Evolutionary conservation across 352 stramenopile genomes (phyloP), one percentile per base, ranked within the genome.

Genomic region (Elongisporangium senticosum): DNA sequence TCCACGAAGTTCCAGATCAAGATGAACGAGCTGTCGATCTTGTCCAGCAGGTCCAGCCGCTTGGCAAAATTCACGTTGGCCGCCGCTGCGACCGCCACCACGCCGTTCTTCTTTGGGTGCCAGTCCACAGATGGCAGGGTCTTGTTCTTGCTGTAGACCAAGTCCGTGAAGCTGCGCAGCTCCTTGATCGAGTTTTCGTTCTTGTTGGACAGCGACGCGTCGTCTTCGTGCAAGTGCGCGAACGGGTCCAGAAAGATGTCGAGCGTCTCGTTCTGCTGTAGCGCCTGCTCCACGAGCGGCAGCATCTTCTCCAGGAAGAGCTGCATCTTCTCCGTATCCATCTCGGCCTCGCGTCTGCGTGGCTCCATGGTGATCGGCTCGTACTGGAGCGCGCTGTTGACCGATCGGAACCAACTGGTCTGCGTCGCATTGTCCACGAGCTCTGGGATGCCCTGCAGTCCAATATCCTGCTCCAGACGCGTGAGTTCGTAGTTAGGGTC

Each of bases 71-170:
- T 90, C 8, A 94, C 75, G 49, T 95, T 97, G 10, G 90, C 82
- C 10, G 87, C 79, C 0, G 89, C 86, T 7, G 86, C 86, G 11
- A 97, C 89, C 5, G 86, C 92, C 15, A 98, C 63, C 17, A 97
- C 78, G 37, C 89, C 89, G 49, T 94, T 87, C 23, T 89, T 87
- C 52, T 80, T 85, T 6, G 91, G 91, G 37, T 97, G 85, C 93
- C 93, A 98, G 61, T 98, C 90, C 39, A 98, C 90, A 13, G 80
- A 72, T 28, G 79, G 69, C 4, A 97, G 67, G 4, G 75, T 88
- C 68, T 96, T 97, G 78, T 91, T 95, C 66, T 98, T 98, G 60
- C 80, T 96, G 74, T 97, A 97, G 22, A 94, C 70, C n/a, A 98
- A 75, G 64, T 98, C 92, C 28, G 89, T 97, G 64, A 98, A 98